These are phyloP conservation scores for Cymodocea nodosa DNA, from an alignment of 116 monocot genomes.

Conservation along the genomic window DNA sequence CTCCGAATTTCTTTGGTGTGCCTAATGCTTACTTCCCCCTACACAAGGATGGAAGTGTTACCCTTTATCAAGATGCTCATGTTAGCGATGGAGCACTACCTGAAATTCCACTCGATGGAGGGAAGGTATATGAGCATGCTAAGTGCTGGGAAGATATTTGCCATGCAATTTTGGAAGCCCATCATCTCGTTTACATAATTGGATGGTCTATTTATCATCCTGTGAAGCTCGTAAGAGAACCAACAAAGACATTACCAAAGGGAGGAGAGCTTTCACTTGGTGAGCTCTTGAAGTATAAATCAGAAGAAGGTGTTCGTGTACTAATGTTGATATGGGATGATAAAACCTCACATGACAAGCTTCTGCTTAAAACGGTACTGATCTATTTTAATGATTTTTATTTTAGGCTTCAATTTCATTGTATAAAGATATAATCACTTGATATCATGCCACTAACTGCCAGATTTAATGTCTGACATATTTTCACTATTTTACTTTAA, in stretches of 20 bases:
- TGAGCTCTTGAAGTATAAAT: conserved; percentile 53
- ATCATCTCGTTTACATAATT: conserved; percentile 58
- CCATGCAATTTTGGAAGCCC: conserved; percentile 53
- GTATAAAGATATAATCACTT: background rate
- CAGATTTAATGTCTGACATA: background rate
- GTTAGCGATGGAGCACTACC: conserved; percentile 36
- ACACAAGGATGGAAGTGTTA: conserved; percentile 34
- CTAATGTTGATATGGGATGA: conserved; percentile 77
- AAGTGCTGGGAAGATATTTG: conserved; percentile 83
- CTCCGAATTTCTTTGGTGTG: conserved; percentile 33
- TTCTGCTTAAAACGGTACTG: conserved; percentile 56
- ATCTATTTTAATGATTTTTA: background rate
- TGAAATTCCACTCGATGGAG: conserved; percentile 33
- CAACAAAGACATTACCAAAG: conserved; percentile 28
- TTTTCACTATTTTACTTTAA: background rate
- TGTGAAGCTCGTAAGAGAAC: conserved; percentile 52
- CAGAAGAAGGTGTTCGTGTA: conserved; percentile 65
- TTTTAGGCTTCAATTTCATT: background rate
- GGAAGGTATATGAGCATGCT: conserved; percentile 29
- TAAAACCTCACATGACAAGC: conserved; percentile 64
- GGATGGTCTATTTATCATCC: conserved; percentile 61
- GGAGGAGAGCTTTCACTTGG: conserved; percentile 47
- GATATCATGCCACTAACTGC: no score
- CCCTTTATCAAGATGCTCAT: conserved; percentile 78
- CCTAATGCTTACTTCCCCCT: conserved; percentile 58